These are phyloP conservation scores for Limonium bicolor DNA, from an alignment of 148 eudicot genomes.

Conservation along the genomic window DNA sequence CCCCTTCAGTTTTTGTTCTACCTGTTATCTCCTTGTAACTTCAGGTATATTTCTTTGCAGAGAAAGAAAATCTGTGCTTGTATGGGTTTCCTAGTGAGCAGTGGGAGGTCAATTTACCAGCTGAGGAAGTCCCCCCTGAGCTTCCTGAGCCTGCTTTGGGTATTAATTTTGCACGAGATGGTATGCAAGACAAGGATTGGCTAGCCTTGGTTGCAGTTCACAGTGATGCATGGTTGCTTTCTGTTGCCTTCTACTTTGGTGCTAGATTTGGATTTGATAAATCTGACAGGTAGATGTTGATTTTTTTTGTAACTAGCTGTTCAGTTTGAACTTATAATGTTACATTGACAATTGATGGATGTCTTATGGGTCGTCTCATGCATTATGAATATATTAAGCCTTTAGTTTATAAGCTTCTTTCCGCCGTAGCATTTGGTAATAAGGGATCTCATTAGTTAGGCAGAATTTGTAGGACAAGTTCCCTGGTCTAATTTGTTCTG, in stretches of 20 bases:
- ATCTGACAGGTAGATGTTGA: slow-evolving; percentile 24
- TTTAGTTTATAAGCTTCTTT: too few relatives aligned
- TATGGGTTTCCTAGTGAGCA: slow-evolving; percentile 20
- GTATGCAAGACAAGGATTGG: slow-evolving; percentile 22
- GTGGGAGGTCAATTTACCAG: slow-evolving; percentile 24
- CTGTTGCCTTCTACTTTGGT: slow-evolving; percentile 25
- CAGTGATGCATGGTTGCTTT: slow-evolving; percentile 21
- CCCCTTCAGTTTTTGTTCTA: too few relatives aligned
- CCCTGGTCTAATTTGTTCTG: too few relatives aligned
- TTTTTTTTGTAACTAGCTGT: too few relatives aligned
- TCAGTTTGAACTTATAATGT: too few relatives aligned
- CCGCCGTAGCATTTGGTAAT: too few relatives aligned
- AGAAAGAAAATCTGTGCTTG: slow-evolving; percentile 17
- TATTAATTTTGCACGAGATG: slow-evolving; percentile 25
- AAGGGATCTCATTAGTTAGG: too few relatives aligned
- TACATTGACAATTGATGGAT: too few relatives aligned
- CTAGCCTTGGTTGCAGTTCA: slow-evolving; percentile 23
- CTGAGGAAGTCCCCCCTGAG: slow-evolving; percentile 27
- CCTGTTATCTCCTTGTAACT: too few relatives aligned
- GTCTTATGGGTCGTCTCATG: too few relatives aligned
- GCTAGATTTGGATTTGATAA: slow-evolving; percentile 23
- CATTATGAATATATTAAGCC: too few relatives aligned
- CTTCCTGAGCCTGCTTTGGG: slow-evolving; percentile 26
- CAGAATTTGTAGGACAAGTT: too few relatives aligned
- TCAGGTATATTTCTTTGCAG: slow-evolving; percentile 3